These are phyloP conservation scores for Prosopis cineraria DNA, from an alignment of 306 rosid genomes.

Conservation along the genomic window DNA sequence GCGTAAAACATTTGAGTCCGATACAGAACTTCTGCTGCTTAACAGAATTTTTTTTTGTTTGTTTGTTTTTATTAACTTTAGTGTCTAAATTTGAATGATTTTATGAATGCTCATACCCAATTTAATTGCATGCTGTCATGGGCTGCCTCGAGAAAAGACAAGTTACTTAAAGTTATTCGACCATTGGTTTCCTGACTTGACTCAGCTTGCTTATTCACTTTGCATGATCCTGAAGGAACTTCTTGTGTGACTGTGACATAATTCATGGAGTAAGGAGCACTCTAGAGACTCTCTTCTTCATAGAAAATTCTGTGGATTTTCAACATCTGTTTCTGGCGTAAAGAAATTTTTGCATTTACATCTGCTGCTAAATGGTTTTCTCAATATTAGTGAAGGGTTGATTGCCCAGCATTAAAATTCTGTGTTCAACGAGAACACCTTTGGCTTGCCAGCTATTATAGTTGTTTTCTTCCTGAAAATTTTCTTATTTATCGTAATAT, in stretches of 20 bases:
- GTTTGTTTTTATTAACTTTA: neutral
- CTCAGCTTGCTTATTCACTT: neutral
- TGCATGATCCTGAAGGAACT: neutral
- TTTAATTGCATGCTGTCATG: neutral
- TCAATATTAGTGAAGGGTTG: neutral
- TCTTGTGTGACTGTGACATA: neutral
- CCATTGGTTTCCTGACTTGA: neutral
- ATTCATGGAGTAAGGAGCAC: neutral
- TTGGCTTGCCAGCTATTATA: neutral
- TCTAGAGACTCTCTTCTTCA: neutral
- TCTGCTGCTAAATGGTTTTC: neutral
- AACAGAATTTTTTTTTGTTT: neutral
- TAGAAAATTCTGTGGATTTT: neutral
- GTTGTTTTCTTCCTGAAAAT: neutral
- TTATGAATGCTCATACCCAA: neutral
- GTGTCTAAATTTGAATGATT: neutral
- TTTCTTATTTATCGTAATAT: neutral
- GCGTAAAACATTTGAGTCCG: neutral
- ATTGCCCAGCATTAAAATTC: neutral
- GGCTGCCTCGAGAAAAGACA: neutral
- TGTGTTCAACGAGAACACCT: neutral
- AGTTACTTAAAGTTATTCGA: neutral
- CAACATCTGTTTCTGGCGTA: neutral
- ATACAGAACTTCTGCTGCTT: neutral
- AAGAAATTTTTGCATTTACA: neutral